Evolutionary conservation across 805 yeast species (phyloP), one percentile per base, ranked within the genome.

Genomic region (Isabelozyma rhagii): DNA sequence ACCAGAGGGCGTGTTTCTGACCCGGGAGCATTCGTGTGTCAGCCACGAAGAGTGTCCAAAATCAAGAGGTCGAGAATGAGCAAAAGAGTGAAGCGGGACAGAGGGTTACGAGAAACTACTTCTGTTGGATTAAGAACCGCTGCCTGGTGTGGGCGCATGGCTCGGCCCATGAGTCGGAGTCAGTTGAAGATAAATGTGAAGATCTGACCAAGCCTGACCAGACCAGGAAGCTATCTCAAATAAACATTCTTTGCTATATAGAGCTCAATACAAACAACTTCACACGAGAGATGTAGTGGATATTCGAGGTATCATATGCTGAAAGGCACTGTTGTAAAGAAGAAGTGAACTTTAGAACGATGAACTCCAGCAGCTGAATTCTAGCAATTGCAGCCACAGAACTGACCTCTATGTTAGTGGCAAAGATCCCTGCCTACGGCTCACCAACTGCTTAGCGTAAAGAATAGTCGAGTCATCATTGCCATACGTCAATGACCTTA

Each of bases 1-100:
- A 58, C 48, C 39, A 67, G 58, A 31, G 73, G 68, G 25, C 54
- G 52, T 46, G 55, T 62, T 44, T 49, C 55, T 15, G 71, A 63
- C 52, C 71, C 62, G 11, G 64, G 59, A 13, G 62, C 60, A 5
- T 62, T 59, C 48, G 47, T 44, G 36, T 42, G 39, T 10, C 29
- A 43, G 6, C 45, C 47, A 44, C 47, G 50, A 36, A 47, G 55
- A 9, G 55, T 64, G 8, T 57, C 69, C n/a, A 62, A 61, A 14
- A 63, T 67, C 34, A 59, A 57, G 44, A 57, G 55, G 41, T 58
- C 67, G n/a, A 54, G 67, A 43, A 40, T 67, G 25, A 51, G 57
- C 7, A 54, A 61, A 13, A 47, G 66, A 13, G 46, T 58, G 21
- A 49, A 63, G 40, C 45, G 48, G 2, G 60, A 55, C 9, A 36